Conservation (phyloP, 495 filamentous ascomycete genomes). For the Xylaria nigripes region DNA sequence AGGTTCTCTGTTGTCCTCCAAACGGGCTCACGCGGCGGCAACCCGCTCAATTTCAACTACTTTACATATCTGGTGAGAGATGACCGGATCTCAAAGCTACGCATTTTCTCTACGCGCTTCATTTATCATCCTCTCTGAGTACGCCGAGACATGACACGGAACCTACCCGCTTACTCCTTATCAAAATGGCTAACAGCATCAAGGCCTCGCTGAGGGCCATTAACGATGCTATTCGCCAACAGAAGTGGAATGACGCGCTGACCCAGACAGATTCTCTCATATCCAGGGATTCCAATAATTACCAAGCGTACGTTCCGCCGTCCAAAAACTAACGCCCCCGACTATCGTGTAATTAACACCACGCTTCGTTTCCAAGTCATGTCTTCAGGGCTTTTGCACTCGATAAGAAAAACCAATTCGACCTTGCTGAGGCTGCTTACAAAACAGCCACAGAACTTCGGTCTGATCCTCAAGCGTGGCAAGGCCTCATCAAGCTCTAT, state of each 20-base stretch:
- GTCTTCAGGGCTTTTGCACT: conserved; percentile 75
- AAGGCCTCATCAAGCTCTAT: conserved; percentile 80
- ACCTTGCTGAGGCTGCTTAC: conserved; percentile 69
- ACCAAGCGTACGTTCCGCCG: conserved; percentile 55
- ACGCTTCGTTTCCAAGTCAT: conserved; percentile 18
- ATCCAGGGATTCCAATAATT: conserved; percentile 65
- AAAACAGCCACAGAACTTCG: conserved; percentile 56
- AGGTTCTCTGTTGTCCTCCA: no score
- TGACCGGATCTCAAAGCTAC: conserved; percentile 1
- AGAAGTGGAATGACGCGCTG: conserved; percentile 68
- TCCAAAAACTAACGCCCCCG: background rate
- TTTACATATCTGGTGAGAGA: no score
- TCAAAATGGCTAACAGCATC: conserved; percentile 43
- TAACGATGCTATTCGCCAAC: conserved; percentile 66
- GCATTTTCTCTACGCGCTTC: background rate
- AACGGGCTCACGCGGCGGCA: no score
- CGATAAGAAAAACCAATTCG: conserved; percentile 61
- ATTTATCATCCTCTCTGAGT: background rate
- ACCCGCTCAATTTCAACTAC: background rate
- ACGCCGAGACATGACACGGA: conserved; percentile 10
- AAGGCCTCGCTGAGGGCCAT: conserved; percentile 82
- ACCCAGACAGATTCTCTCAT: conserved; percentile 59
- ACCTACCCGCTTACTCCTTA: background rate
- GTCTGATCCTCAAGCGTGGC: conserved; percentile 65
- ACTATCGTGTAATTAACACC: background rate